These are phyloP conservation scores for Phaeosphaeriaceae sp. DNA, from an alignment of 2,329 filamentous ascomycete genomes.

Conservation along the genomic window DNA sequence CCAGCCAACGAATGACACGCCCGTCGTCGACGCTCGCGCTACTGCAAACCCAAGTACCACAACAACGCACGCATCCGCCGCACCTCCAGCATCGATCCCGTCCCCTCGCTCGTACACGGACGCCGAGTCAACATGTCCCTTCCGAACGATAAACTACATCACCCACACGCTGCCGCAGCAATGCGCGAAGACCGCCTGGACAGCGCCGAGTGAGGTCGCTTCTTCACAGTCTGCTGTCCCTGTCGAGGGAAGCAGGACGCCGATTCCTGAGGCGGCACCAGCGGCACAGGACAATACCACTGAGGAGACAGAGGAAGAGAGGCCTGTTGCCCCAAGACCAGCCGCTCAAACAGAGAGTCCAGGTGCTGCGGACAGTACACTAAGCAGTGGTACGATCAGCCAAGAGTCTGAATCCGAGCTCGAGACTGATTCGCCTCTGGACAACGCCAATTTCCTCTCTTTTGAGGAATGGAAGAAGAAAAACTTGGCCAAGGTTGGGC, in stretches of 20 bases:
- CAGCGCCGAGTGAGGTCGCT: conserved; percentile 27
- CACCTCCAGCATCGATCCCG: conserved; percentile 12
- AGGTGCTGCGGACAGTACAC: conserved; percentile 9
- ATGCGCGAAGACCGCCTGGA: conserved; percentile 72
- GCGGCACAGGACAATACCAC: neutral
- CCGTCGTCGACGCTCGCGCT: conserved; percentile 26
- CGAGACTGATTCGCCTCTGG: conserved; percentile 70
- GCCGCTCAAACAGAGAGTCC: conserved; percentile 13
- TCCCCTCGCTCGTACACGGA: conserved; percentile 31
- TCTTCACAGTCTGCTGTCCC: neutral
- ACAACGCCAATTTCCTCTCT: conserved; percentile 86
- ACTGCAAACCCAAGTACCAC: conserved; percentile 33
- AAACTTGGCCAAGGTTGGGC: conserved; percentile 84
- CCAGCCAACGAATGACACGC: conserved; percentile 43
- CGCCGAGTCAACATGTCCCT: conserved; percentile 53
- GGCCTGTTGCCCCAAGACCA: neutral
- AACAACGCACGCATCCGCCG: conserved; percentile 18
- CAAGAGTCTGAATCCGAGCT: conserved; percentile 56
- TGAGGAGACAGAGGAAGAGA: conserved; percentile 13
- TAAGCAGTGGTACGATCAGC: conserved; percentile 16
- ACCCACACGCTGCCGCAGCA: conserved; percentile 79
- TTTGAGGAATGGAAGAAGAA: conserved; percentile 99
- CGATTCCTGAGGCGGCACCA: neutral
- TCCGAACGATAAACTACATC: conserved; percentile 79
- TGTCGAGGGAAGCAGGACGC: conserved; percentile 15